Evolutionary conservation across 2,329 filamentous ascomycete genomes (phyloP).

Genomic region (Colletotrichum tanaceti): DNA sequence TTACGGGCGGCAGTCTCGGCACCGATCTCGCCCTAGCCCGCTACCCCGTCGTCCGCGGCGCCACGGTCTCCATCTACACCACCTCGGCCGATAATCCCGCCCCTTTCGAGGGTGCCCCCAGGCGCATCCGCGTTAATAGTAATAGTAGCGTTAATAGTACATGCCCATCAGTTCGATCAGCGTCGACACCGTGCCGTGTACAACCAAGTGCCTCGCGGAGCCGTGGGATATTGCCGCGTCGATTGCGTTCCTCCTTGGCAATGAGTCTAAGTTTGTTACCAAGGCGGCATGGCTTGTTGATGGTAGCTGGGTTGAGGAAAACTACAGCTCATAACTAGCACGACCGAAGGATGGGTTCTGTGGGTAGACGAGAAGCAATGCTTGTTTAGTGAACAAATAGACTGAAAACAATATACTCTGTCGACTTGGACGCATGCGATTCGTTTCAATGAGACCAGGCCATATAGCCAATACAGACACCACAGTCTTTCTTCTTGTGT

Average conservation of each 20-base stretch:
- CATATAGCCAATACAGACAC: background rate
- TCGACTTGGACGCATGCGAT: background rate
- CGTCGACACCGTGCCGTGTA: constrained; percentile 42
- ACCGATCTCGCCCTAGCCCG: no score
- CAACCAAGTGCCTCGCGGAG: constrained; percentile 46
- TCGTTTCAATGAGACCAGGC: no score
- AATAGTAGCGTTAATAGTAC: no score
- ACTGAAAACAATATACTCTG: no score
- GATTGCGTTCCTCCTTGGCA: constrained; percentile 48
- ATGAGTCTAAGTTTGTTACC: constrained; percentile 49
- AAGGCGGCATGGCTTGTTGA: constrained; percentile 44
- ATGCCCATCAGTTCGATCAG: constrained; percentile 13
- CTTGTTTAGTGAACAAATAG: background rate
- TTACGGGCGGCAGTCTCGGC: no score
- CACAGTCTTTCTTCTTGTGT: background rate
- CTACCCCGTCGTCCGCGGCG: no score
- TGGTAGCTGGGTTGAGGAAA: constrained; percentile 58
- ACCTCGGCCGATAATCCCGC: no score
- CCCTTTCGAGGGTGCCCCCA: no score
- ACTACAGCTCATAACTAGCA: background rate
- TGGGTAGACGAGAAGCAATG: background rate
- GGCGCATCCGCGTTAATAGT: no score
- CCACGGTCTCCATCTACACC: no score
- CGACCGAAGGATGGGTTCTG: background rate
- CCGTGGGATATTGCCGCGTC: constrained; percentile 47